phyloP scores from a whole-genome alignment of 176 grass and related monocot genomes.

The Oryza rufipogon region DNA sequence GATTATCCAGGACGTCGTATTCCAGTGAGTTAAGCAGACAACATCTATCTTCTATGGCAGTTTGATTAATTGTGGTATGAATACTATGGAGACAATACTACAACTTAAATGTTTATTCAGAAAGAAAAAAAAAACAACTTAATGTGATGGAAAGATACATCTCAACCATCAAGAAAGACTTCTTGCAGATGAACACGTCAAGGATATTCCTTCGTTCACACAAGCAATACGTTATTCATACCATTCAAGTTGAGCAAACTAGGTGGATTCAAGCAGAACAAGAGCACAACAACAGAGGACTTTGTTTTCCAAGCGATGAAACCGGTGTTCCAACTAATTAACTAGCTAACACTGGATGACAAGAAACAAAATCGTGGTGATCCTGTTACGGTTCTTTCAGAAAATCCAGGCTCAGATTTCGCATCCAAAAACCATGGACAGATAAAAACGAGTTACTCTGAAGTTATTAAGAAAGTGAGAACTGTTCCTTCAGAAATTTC shows the following conservation, averaged over 20 bases:
- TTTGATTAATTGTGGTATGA: neutral
- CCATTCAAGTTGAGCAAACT: neutral
- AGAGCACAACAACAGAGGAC: too few species aligned
- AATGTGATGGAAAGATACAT: slow-evolving; percentile 22
- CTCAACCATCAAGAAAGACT: neutral
- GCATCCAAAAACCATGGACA: neutral
- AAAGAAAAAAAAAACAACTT: neutral
- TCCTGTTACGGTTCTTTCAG: neutral
- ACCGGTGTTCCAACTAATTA: too few species aligned
- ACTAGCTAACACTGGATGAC: too few species aligned
- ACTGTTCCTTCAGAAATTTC: slow-evolving; percentile 2
- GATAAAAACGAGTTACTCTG: neutral
- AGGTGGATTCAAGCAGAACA: neutral
- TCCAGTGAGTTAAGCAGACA: slow-evolving; percentile 27
- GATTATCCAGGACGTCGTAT: neutral
- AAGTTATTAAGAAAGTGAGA: neutral
- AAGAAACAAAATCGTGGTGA: neutral
- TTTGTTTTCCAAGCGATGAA: too few species aligned
- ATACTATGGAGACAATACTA: neutral
- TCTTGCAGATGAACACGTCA: neutral
- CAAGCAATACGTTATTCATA: neutral
- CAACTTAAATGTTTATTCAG: neutral
- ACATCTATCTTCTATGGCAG: neutral
- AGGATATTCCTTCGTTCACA: neutral
- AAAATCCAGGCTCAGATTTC: slow-evolving; percentile 4